Conservation (phyloP, 495 filamentous ascomycete species). For the Penicillium fimorum region DNA sequence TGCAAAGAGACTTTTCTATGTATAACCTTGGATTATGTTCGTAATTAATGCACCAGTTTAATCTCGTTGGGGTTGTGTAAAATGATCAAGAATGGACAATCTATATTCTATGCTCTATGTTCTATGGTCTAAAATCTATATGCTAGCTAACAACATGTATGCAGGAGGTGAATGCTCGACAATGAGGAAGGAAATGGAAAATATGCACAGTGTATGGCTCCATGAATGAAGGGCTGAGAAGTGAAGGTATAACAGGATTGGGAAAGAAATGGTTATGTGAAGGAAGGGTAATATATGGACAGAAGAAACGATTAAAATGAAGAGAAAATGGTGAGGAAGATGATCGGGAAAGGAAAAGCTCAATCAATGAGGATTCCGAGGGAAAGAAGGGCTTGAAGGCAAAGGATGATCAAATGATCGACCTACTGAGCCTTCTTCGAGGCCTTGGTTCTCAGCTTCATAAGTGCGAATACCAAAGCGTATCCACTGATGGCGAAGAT, state of each 20-base stretch:
- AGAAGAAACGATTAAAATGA: background rate
- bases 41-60: background rate
- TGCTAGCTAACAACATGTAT: background rate
- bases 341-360: background rate
- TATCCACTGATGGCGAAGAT: constrained; percentile 49
- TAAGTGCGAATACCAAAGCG: constrained; percentile 47
- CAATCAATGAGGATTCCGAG: background rate
- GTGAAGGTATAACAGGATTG: background rate
- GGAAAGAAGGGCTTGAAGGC: background rate
- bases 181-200: background rate
- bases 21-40: background rate
- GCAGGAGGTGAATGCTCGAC: background rate
- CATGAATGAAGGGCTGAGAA: background rate
- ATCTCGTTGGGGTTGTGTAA: background rate
- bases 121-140: background rate
- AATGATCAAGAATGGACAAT: background rate
- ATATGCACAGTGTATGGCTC: background rate
- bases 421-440: constrained; percentile 40
- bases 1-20: too few relatives aligned
- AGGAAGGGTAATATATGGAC: background rate
- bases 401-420: background rate
- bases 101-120: background rate
- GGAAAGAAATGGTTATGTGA: background rate
- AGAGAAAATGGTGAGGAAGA: background rate
- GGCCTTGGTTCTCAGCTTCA: constrained; percentile 46